phyloP scores from a whole-genome alignment of 306 rosid species.

The Medicago arabica region DNA sequence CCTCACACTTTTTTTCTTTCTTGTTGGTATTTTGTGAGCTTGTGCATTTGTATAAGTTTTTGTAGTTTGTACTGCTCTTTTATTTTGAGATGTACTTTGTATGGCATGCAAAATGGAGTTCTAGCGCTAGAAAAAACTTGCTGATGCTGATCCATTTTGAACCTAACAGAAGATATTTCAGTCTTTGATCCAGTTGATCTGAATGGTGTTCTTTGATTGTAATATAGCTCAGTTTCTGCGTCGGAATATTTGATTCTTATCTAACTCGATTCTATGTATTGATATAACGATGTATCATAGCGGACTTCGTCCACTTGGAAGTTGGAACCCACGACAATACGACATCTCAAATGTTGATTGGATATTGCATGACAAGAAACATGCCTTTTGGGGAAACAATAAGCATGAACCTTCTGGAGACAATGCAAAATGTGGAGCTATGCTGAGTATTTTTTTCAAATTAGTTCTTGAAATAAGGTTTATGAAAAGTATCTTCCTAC shows the following conservation, averaged over 20 bases:
- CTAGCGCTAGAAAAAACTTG: conserved; percentile 24
- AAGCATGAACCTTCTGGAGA: conserved; percentile 58
- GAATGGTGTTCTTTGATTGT: conserved; percentile 48
- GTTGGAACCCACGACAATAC: conserved; percentile 55
- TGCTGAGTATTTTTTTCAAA: too few species aligned
- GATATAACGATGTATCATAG: too few species aligned
- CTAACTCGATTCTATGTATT: too few species aligned
- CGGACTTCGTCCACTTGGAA: conserved; percentile 38
- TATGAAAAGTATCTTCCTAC: too few species aligned
- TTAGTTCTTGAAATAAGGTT: too few species aligned
- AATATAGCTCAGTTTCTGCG: not conserved
- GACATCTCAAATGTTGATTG: conserved; percentile 43
- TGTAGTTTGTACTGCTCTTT: conserved; percentile 9
- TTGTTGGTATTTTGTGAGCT: conserved; percentile 16
- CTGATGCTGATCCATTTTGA: conserved; percentile 28
- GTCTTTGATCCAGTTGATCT: conserved; percentile 53
- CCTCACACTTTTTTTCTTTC: not conserved
- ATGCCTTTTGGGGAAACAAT: conserved; percentile 43
- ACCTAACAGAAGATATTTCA: conserved; percentile 45
- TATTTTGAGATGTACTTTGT: conserved; percentile 36
- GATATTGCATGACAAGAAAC: conserved; percentile 47
- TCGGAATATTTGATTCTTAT: conserved; percentile 17
- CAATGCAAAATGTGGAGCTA: too few species aligned
- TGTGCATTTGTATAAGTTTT: conserved; percentile 15
- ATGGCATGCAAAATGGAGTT: conserved; percentile 24